Evolutionary conservation across 2,329 filamentous ascomycete genomes (phyloP).

Genomic region (Phaeosphaeriaceae sp.): DNA sequence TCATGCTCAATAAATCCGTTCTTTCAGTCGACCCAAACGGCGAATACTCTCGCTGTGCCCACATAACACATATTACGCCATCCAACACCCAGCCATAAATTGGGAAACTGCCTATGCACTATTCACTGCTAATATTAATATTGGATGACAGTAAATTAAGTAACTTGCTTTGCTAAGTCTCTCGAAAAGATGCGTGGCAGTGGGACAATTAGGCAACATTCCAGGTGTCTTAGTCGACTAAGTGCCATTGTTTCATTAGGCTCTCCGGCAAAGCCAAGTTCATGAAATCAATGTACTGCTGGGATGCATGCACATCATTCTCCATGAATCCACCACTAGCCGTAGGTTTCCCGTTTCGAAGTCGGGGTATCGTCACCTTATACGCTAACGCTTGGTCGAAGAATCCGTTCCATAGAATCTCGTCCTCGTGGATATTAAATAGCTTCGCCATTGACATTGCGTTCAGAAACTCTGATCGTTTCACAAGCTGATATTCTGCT

Average conservation of each 20-base stretch:
- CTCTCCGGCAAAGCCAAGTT: constrained; percentile 17
- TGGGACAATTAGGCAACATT: not conserved
- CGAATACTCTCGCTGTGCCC: too few relatives aligned
- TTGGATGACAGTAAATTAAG: too few relatives aligned
- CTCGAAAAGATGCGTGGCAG: too few relatives aligned
- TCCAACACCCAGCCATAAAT: too few relatives aligned
- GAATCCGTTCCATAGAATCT: constrained; percentile 29
- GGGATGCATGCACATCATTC: constrained; percentile 26
- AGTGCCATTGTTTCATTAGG: constrained; percentile 6
- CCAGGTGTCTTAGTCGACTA: too few relatives aligned
- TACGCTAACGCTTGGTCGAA: constrained; percentile 33
- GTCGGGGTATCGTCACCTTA: constrained; percentile 30
- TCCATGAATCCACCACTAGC: constrained; percentile 29
- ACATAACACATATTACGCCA: too few relatives aligned
- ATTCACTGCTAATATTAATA: too few relatives aligned
- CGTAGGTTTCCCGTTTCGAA: constrained; percentile 16
- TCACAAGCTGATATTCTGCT: constrained; percentile 45
- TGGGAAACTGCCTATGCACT: too few relatives aligned
- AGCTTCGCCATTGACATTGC: constrained; percentile 15
- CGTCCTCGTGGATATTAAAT: constrained; percentile 15
- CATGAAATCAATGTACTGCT: constrained; percentile 24
- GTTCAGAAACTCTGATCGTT: constrained; percentile 22
- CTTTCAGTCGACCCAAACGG: too few relatives aligned
- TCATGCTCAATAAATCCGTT: too few relatives aligned
- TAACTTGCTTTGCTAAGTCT: too few relatives aligned